phyloP scores from a whole-genome alignment of 2,329 filamentous ascomycete genomes.

The Bipolaris cookei region DNA sequence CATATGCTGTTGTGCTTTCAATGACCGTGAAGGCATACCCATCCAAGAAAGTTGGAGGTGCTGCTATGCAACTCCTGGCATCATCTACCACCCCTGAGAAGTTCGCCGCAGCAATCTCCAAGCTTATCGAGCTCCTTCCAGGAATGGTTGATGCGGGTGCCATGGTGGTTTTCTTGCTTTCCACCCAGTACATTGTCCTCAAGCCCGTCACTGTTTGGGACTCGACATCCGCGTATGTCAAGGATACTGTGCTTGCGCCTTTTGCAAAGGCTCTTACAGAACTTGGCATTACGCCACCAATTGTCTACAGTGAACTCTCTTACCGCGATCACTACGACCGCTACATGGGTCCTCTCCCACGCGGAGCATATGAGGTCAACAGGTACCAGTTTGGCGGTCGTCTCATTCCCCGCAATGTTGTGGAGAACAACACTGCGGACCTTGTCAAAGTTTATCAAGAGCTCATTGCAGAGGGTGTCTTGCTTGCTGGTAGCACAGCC shows the following conservation, averaged over 20 bases:
- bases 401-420: slow-evolving; percentile 26
- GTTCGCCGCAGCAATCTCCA: slow-evolving; percentile 19
- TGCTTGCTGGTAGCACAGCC: slow-evolving; percentile 25
- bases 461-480: slow-evolving; percentile 21
- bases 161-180: slow-evolving; percentile 27
- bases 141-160: slow-evolving; percentile 30
- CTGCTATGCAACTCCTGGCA: slow-evolving; percentile 28
- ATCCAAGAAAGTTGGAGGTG: slow-evolving; percentile 29
- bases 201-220: slow-evolving; percentile 13
- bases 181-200: slow-evolving; percentile 17
- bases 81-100: slow-evolving; percentile 23
- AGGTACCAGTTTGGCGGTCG: slow-evolving; percentile 31
- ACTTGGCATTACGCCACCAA: slow-evolving; percentile 26
- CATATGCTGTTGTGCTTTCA: slow-evolving; percentile 40
- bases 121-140: slow-evolving; percentile 25
- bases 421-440: slow-evolving; percentile 24
- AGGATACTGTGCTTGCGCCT: slow-evolving; percentile 30
- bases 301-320: slow-evolving; percentile 29
- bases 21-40: slow-evolving; percentile 38
- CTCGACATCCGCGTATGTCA: slow-evolving; percentile 20
- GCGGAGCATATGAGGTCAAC: slow-evolving; percentile 26
- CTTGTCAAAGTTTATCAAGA: slow-evolving; percentile 22
- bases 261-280: slow-evolving; percentile 28
- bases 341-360: slow-evolving; percentile 38
- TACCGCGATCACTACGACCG: slow-evolving; percentile 34